Evolutionary conservation across 345 rosid species (phyloP), one percentile per base, ranked within the genome.

Genomic region (Citrus mangshanensis): DNA sequence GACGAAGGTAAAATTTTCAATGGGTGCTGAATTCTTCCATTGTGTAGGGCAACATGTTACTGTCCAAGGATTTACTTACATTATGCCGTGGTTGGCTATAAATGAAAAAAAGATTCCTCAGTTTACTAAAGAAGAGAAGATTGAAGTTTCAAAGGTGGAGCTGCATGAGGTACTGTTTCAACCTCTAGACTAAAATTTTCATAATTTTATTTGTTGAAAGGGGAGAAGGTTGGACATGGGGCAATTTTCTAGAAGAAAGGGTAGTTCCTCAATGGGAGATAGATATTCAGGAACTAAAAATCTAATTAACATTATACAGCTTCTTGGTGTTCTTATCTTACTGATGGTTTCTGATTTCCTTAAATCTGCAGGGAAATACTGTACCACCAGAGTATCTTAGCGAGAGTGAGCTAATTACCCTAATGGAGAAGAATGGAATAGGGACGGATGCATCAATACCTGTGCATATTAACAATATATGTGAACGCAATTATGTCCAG

Each of bases 391-490:
- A 92, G 85, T 91, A 84, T 83, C 98, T 95, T 67, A 95, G 88
- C 72, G 98, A 95, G 87, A 95, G 98, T 87, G 98, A 93, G 89
- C 88, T 95, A 77, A 95, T 95, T 87, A 88, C 98, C 68, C 81
- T 95, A 34, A 95, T 95, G 98, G 98, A 95, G 90, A 95, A 89
- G 88, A 82, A 95, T 77, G 98, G 98, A 61, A 93, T 95, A 62
- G 98, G 98, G 78, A 95, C 98, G 54, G 98, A 95, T 91, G 98
- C 98, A 75, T 95, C 98, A 79, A 95, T 95, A 76, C 79, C 99
- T 42, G 91, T 89, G 54, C 99, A 95, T 82, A 93, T 95, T 69
- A 95, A 93, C 89, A 95, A 95, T 89, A 95, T 95, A 71, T 92
- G 98, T 69, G 99, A 95, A 75, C 93, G 99, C 72, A 93, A 95